These are phyloP conservation scores for Nitzschia inconspicua DNA, from an alignment of 108 stramenopile genomes.

Conservation along the genomic window DNA sequence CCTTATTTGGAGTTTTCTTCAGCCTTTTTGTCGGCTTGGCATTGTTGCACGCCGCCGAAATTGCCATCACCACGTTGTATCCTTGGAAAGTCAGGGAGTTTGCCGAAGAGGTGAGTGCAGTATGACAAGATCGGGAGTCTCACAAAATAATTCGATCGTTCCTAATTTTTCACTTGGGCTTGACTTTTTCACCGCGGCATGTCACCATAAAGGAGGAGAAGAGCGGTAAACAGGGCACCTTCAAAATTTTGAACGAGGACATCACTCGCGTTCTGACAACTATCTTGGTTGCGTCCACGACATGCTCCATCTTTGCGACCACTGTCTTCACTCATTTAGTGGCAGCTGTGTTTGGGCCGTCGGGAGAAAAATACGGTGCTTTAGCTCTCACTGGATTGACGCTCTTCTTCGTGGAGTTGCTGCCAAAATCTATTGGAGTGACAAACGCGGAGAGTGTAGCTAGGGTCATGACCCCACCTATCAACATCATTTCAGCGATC, in stretches of 20 bases:
- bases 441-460: conserved; percentile 93
- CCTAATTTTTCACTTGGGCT: too few species aligned
- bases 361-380: conserved; percentile 86
- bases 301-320: conserved; percentile 81
- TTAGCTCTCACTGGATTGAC: conserved; percentile 85
- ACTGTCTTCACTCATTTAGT: conserved; percentile 87
- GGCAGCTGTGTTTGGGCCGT: conserved; percentile 68
- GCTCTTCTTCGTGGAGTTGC: conserved; percentile 93
- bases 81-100: conserved; percentile 97
- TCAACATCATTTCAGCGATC: conserved; percentile 74
- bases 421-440: conserved; percentile 94
- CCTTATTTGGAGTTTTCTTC: conserved; percentile 34
- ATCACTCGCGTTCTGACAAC: conserved; percentile 95
- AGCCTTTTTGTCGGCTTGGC: conserved; percentile 68
- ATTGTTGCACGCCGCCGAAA: conserved; percentile 89
- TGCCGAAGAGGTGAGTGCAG: too few species aligned
- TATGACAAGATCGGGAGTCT: too few species aligned
- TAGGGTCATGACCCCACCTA: conserved; percentile 85
- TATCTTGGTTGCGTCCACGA: conserved; percentile 90
- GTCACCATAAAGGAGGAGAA: too few species aligned
- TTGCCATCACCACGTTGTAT: conserved; percentile 95
- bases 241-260: conserved; percentile 87
- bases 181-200: too few species aligned
- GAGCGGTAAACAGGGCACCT: conserved; percentile 61
- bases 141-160: too few species aligned